These are phyloP conservation scores for Aspergillaceae sp. DNA, from an alignment of 2,329 filamentous ascomycete species.

Conservation along the genomic window DNA sequence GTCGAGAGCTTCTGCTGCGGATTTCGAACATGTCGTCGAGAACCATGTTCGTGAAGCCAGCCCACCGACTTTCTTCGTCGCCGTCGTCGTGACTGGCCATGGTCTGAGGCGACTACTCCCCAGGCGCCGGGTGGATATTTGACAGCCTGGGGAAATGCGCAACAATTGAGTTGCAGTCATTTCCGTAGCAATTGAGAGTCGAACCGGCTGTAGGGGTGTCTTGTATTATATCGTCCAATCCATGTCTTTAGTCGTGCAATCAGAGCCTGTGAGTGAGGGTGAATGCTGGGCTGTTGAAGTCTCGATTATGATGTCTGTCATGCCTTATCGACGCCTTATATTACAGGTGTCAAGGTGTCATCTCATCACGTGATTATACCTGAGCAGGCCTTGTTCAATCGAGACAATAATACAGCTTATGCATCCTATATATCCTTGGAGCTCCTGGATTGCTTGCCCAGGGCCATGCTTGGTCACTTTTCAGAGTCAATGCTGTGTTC, in stretches of 20 bases:
- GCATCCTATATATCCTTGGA: no score
- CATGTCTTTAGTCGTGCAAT: background rate
- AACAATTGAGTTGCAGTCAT: conserved; percentile 27
- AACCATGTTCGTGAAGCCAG: conserved; percentile 8
- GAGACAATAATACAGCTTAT: no score
- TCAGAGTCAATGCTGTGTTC: no score
- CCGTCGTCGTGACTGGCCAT: background rate
- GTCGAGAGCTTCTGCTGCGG: conserved; percentile 34
- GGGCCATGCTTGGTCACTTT: no score
- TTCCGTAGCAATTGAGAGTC: conserved; percentile 2
- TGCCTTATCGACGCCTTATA: conserved; percentile 8
- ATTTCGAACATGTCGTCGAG: conserved; percentile 17
- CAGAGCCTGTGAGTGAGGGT: background rate
- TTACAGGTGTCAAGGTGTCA: conserved; percentile 11
- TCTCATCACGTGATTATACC: conserved; percentile 12
- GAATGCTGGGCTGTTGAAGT: background rate
- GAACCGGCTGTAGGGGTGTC: background rate
- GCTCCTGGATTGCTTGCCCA: no score
- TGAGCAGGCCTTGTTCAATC: no score
- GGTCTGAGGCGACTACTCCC: conserved; percentile 6
- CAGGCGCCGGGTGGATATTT: no score
- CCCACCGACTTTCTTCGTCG: no score
- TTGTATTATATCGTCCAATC: background rate
- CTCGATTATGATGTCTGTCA: background rate
- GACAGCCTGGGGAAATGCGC: conserved; percentile 16